Percentiles rank a stretch among this genome's conserved stretches.
phyloP scores from a whole-genome alignment of 2,329 filamentous ascomycete species.

The Aspergillus cejpii region DNA sequence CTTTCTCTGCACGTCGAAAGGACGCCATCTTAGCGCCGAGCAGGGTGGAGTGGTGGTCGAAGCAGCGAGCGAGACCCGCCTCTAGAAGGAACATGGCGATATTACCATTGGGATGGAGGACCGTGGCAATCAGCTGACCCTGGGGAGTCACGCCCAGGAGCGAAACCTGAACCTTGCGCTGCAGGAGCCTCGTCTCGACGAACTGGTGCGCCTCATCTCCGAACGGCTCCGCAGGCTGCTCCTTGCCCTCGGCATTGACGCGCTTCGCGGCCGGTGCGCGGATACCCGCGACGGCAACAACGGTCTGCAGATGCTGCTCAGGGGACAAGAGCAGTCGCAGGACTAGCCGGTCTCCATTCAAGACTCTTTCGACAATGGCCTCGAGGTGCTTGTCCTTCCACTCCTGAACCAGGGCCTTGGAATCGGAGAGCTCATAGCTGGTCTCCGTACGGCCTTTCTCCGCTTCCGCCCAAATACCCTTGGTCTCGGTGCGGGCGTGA shows the following conservation, averaged over 20 bases:
- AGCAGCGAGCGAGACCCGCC: constrained; percentile 83
- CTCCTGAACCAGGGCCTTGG: constrained; percentile 67
- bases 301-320: constrained; percentile 78
- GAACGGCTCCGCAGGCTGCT: constrained; percentile 78
- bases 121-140: constrained; percentile 78
- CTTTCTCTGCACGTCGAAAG: constrained; percentile 78
- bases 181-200: constrained; percentile 77
- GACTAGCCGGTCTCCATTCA: constrained; percentile 85
- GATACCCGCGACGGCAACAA: constrained; percentile 83
- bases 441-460: constrained; percentile 63
- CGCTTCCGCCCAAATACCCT: constrained; percentile 69
- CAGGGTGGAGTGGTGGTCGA: constrained; percentile 91
- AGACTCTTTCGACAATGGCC: constrained; percentile 80
- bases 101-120: constrained; percentile 84
- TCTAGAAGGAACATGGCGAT: constrained; percentile 87
- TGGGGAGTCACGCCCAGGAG: constrained; percentile 84
- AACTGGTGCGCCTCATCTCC: constrained; percentile 85
- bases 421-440: constrained; percentile 70
- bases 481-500: constrained; percentile 68
- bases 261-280: constrained; percentile 85
- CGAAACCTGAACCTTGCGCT: constrained; percentile 75
- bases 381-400: constrained; percentile 82
- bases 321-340: constrained; percentile 73
- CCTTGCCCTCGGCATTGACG: constrained; percentile 69
- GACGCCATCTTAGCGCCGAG: constrained; percentile 81